phyloP scores from a whole-genome alignment of 345 rosid species.

The Citrus maxima region DNA sequence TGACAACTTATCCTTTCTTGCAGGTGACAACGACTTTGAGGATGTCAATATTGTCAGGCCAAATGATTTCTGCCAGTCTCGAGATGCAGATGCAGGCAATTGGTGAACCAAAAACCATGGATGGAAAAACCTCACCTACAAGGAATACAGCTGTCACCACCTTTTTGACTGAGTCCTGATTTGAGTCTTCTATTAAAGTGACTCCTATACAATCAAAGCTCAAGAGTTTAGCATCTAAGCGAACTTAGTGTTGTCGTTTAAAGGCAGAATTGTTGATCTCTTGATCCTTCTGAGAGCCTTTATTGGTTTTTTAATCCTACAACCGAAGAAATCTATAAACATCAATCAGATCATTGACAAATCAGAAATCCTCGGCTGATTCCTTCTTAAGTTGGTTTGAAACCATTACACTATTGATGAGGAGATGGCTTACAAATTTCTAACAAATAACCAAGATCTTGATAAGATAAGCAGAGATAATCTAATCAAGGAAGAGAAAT shows the following conservation, averaged over 20 bases:
- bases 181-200: background rate
- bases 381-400: no score
- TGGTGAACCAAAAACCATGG: slow-evolving; percentile 34
- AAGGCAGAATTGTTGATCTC: no score
- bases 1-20: background rate
- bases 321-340: no score
- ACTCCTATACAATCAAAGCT: background rate
- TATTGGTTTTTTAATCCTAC: no score
- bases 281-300: no score
- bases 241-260: background rate
- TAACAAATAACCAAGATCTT: no score
- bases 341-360: no score
- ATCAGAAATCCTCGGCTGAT: no score
- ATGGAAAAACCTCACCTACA: background rate
- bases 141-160: background rate
- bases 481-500: no score
- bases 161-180: background rate
- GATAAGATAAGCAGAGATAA: no score
- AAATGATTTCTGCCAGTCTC: slow-evolving; percentile 56
- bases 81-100: slow-evolving; percentile 45
- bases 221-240: background rate
- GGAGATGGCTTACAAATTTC: no score
- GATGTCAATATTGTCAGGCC: slow-evolving; percentile 60
- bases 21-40: slow-evolving; percentile 76
- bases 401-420: no score